Evolutionary conservation across 352 stramenopile genomes (phyloP), one percentile per base, ranked within the genome.

Genomic region (Pythium aristosporum): DNA sequence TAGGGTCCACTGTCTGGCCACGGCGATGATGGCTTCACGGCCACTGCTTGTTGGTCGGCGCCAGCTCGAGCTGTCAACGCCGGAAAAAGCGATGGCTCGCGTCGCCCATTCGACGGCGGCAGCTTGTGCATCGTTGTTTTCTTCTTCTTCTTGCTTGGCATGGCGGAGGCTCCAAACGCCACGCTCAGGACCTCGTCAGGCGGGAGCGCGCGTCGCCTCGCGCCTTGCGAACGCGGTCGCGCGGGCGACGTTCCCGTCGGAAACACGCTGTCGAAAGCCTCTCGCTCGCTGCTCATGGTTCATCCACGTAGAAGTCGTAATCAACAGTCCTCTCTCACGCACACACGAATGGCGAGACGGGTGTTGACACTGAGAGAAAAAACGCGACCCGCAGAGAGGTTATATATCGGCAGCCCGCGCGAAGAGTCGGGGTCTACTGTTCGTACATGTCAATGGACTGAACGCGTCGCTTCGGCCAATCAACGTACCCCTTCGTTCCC

Each of bases 61-160:
- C 25, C 10, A 13, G 8, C 34, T 52, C 56, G 44, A 30, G 32
- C 36, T 18, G 12, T 36, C n/a, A 58, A 39, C 13, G 30, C n/a
- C 42, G 43, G 55, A 25, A 62, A 54, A 4, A 49, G 36, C 18
- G 25, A 11, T 39, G 49, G 53, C 39, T 53, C 52, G 25, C 12
- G 51, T 10, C 13, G 43, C 30, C 20, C 39, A 52, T n/a, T 61
- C 32, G 56, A 16, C 50, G 20, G 37, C 52, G 39, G 55, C 43
- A 18, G 9, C 25, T 37, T 59, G 49, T 18, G 34, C 34, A 15
- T 34, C 20, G 25, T 21, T 8, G 28, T 34, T 52, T 49, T 51
- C n/a, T 28, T 59, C 21, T 34, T 57, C 50, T 57, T 73, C 42
- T 65, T 70, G 41, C 8, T 63, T 7, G 28, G 43, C 8, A n/a